Base-by-base conservation (phyloP, 768 basidiomycete species). In the Paxillus involutus region DNA sequence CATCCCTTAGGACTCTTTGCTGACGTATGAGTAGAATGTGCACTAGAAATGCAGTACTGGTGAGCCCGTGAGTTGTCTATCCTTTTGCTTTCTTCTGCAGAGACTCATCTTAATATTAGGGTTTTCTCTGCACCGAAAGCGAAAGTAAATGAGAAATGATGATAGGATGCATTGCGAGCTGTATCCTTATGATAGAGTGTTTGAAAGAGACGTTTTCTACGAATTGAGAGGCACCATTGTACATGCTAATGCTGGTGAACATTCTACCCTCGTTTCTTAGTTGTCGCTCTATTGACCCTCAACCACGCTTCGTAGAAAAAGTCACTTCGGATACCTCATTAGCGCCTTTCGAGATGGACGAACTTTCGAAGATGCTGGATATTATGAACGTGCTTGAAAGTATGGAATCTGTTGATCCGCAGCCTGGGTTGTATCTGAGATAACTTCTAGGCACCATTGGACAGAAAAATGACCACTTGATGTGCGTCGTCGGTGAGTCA, bases 41-140 rank as follows among this genome's bases (percentile, higher is more conserved):
- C 57, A 29, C 50, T 70, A n/a, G 63, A 66, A 50, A 54, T 53
- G 16, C 63, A 67, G 44, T 69, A 68, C 47, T 70, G 68, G 68
- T 63, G 4, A 59, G 40, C 24, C 49, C 11, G 44, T 45, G 10
- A 13, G 47, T 57, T 35, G 35, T 14, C 14, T 26, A 30, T 17
- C 9, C 21, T 26, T 35, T 8, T 16, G 33, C n/a, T 46, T 33
- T 44, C 19, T 32, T 14, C 26, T 29, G n/a, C 33, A 32, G 12
- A 3, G 36, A 46, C 33, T 46, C n/a, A 19, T 47, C 17, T 46
- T 1, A 30, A 44, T 19, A 35, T n/a, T n/a, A 32, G 45, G 24
- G 32, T 26, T 19, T 7, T n/a, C 9, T 36, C 16, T 4, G 14
- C 35, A 44, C 24, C 4, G 26, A 53, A 42, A 13, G 16, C 17